These are phyloP conservation scores for Kuraishia hungarica DNA, from an alignment of 805 yeast species.

Conservation along the genomic window DNA sequence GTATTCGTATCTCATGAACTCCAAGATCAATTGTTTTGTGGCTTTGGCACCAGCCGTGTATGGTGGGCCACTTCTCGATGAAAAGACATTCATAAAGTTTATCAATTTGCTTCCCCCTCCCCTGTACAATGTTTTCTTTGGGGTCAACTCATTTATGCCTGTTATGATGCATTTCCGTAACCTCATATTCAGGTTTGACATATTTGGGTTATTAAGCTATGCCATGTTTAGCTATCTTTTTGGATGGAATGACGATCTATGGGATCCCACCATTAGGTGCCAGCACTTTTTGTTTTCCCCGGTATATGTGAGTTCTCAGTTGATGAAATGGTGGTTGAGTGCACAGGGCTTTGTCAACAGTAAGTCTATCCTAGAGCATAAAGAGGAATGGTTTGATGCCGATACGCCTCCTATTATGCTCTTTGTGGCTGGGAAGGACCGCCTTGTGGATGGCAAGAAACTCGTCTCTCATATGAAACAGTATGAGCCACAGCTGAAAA, in stretches of 20 bases:
- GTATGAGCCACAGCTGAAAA: conserved; percentile 42
- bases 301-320: conserved; percentile 65
- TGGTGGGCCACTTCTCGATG: conserved; percentile 70
- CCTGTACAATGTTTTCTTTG: conserved; percentile 50
- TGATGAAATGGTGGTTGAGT: conserved; percentile 92
- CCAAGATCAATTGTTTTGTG: conserved; percentile 56
- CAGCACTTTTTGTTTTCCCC: conserved; percentile 84
- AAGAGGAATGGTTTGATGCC: conserved; percentile 43
- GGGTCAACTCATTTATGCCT: conserved; percentile 72
- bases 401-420: conserved; percentile 53
- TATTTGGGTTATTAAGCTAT: conserved; percentile 62
- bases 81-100: conserved; percentile 50
- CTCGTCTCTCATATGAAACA: conserved; percentile 55
- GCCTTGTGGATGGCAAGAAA: conserved; percentile 66
- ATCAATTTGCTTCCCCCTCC: conserved; percentile 43
- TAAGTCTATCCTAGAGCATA: conserved; percentile 43
- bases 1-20: conserved; percentile 31
- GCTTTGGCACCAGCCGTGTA: conserved; percentile 89
- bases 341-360: conserved; percentile 38
- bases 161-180: conserved; percentile 55
- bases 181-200: conserved; percentile 34
- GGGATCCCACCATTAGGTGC: conserved; percentile 61
- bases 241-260: conserved; percentile 76
- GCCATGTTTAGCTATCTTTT: conserved; percentile 81
- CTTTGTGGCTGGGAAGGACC: conserved; percentile 67